Percentiles rank a stretch among this genome's conserved stretches.
These are phyloP conservation scores for Vigna unguiculata DNA, from an alignment of 306 rosid species.

Conservation along the genomic window DNA sequence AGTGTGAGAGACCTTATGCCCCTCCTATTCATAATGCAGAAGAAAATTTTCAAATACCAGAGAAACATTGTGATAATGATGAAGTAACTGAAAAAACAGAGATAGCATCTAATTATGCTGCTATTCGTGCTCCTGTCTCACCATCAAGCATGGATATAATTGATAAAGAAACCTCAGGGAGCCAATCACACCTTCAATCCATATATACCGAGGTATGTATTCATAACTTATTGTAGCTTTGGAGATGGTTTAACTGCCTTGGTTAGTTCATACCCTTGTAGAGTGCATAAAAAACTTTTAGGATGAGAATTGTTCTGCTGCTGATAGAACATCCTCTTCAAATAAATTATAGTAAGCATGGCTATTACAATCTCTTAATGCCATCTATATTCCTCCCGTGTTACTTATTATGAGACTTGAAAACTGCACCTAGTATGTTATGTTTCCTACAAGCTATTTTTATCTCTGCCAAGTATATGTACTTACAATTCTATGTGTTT, in stretches of 20 bases:
- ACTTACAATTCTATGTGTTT: conserved; percentile 4
- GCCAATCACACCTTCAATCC: conserved; percentile 52
- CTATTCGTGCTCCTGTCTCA: conserved; percentile 57
- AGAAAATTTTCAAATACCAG: conserved; percentile 44
- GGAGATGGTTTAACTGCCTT: conserved; percentile 17
- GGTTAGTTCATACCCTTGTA: conserved; percentile 15
- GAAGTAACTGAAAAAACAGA: conserved; percentile 54
- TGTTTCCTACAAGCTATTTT: not conserved
- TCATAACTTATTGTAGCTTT: conserved; percentile 38
- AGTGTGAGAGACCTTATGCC: conserved; percentile 63
- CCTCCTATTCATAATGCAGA: conserved; percentile 47
- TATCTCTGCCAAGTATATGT: not conserved
- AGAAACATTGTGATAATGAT: conserved; percentile 40
- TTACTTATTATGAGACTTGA: conserved; percentile 13
- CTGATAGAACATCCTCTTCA: conserved; percentile 2
- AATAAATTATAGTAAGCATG: conserved; percentile 27
- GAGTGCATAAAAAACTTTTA: not conserved
- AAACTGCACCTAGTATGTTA: conserved; percentile 6
- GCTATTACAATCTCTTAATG: not conserved
- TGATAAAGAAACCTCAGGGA: conserved; percentile 54
- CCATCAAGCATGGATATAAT: conserved; percentile 51
- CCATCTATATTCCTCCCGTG: not conserved
- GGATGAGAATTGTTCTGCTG: conserved; percentile 15
- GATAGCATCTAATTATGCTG: conserved; percentile 54
- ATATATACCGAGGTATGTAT: conserved; percentile 67